Evolutionary conservation across 1,284 basidiomycete genomes (phyloP).

Genomic region (Vanrija humicola): DNA sequence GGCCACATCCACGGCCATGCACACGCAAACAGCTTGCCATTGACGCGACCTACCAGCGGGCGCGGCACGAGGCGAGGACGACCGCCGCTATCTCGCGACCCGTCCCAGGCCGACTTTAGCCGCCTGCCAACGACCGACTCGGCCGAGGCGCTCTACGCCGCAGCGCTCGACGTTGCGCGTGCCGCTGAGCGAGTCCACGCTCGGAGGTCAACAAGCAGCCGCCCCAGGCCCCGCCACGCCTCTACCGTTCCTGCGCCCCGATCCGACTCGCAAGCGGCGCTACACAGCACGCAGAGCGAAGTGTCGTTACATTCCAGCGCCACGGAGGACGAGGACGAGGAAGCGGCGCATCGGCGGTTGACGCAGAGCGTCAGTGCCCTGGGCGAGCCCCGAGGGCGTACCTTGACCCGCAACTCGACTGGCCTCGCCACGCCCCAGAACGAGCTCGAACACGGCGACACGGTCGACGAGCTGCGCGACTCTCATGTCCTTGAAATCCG

Average conservation of each 20-base stretch:
- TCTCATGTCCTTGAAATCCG: conserved; percentile 16
- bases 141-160: conserved; percentile 42
- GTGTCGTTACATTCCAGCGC: conserved; percentile 1
- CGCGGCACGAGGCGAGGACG: conserved; percentile 10
- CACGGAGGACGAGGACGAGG: conserved; percentile 10
- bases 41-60: conserved; percentile 2
- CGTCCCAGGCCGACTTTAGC: background rate
- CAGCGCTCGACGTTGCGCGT: conserved; percentile 46
- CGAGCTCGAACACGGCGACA: conserved; percentile 5
- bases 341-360: conserved; percentile 4
- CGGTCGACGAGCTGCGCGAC: conserved; percentile 6
- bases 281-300: conserved; percentile 36
- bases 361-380: conserved; percentile 17
- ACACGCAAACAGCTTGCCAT: background rate
- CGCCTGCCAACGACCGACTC: conserved; percentile 18
- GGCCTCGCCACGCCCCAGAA: background rate
- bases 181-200: conserved; percentile 44
- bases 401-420: conserved; percentile 2
- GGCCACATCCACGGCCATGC: background rate
- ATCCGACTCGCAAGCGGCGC: background rate
- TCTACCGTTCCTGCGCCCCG: conserved; percentile 1
- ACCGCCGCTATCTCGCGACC: no score
- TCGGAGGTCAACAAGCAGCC: conserved; percentile 12
- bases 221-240: conserved; percentile 7
- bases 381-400: conserved; percentile 12